A percentile compares a stretch with the other conserved stretches of the same genome.
phyloP scores from a whole-genome alignment of 257 asterid species.

The Agastache rugosa region DNA sequence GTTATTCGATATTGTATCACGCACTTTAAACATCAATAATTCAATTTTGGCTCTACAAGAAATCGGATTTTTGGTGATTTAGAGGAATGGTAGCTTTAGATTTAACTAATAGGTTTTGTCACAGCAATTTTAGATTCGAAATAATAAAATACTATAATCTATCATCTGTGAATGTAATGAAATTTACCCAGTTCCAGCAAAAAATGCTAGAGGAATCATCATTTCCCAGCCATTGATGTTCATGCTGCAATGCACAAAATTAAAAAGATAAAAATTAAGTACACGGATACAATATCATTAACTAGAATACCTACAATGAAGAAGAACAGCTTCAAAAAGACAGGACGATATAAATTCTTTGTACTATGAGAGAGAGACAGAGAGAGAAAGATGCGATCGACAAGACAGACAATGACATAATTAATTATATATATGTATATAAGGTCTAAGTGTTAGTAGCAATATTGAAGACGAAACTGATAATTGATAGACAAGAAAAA shows the following conservation, averaged over 20 bases:
- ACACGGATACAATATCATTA: not conserved
- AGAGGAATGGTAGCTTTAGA: too few species aligned
- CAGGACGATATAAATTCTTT: not conserved
- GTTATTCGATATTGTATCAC: too few species aligned
- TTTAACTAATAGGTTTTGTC: too few species aligned
- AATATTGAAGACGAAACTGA: slow-evolving; percentile 23
- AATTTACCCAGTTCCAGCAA: slow-evolving; percentile 80
- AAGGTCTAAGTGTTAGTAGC: slow-evolving; percentile 3
- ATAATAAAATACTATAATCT: too few species aligned
- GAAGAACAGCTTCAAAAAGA: not conserved
- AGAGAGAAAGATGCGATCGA: not conserved
- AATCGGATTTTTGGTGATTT: too few species aligned
- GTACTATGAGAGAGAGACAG: not conserved
- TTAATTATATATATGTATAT: not conserved
- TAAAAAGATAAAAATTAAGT: not conserved
- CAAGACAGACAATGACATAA: slow-evolving; percentile 11
- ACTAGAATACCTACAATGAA: not conserved
- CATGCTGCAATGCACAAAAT: slow-evolving; percentile 62
- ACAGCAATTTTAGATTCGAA: too few species aligned
- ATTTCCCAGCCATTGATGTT: slow-evolving; percentile 77
- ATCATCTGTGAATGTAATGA: not conserved
- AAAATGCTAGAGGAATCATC: slow-evolving; percentile 84
- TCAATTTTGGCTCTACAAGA: too few species aligned
- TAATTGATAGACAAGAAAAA: not conserved
- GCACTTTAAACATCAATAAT: too few species aligned